Evolutionary conservation across 2,329 filamentous ascomycete genomes (phyloP), one percentile per base, ranked within the genome.

Genomic region (Colletotrichum sublineola): DNA sequence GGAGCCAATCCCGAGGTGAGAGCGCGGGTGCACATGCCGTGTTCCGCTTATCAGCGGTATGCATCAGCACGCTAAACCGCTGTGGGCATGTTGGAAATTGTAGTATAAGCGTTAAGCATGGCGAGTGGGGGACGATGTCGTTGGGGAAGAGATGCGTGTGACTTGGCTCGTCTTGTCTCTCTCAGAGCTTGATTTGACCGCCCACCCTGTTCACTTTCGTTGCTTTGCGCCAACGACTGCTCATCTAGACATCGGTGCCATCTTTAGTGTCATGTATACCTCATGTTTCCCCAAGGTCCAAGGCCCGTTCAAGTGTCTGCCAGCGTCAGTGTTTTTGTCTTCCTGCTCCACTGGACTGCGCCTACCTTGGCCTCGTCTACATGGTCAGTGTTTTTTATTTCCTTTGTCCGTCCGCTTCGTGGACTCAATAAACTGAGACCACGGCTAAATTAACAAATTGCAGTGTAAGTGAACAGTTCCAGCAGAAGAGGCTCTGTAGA

Each of bases 1-100:
- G 2, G 14, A 56, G 63, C 46, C 56, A 44, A 67, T 31, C 60
- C 68, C 18, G 68, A 53, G 65, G 58, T 46, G 63, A 55, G 38
- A 40, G 56, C 40, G 9, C 29, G 52, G 36, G 66, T 57, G 55
- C 50, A 36, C 29, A 56, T 68, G 65, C 63, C 63, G 63, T 42
- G 29, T 40, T 56, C 36, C 58, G 58, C 44, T 56, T 71, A 50
- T 67, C 42, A 58, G 57, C 36, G 40, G 33, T 33, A 53, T 42
- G 31, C 29, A 8, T 31, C 18, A 31, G 31, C 58, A 42, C 62
- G 67, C 67, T 69, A 69, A 53, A 31, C 62, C 53, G 36, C 55
- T 68, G 29, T 42, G 33, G 60, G 67, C 8, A 57, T 33, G 29
- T 56, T 46, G 38, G 62, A 64, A 38, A 64, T 53, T 46, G 62